phyloP scores from a whole-genome alignment of 805 yeast genomes.

The Saccharomycopsis guyanensis region DNA sequence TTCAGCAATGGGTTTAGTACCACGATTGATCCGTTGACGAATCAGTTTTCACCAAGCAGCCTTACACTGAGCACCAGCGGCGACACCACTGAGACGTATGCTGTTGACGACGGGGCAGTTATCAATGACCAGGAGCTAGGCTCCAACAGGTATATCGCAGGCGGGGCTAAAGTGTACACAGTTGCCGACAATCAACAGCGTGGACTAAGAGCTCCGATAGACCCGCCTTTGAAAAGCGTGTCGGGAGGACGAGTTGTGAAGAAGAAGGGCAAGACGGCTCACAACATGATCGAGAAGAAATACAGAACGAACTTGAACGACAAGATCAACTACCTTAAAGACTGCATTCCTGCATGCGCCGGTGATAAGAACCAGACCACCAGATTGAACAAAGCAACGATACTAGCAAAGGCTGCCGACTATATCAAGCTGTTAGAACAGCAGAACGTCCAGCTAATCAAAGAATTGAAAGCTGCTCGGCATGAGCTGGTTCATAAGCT shows the following conservation, averaged over 20 bases:
- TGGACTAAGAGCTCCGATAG: conserved; percentile 37
- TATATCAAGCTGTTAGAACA: conserved; percentile 66
- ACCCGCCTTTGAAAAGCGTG: conserved; percentile 34
- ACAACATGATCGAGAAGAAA: conserved; percentile 65
- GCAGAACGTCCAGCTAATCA: conserved; percentile 43
- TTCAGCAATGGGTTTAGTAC: not conserved
- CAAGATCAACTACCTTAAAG: conserved; percentile 55
- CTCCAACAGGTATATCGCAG: too few species aligned
- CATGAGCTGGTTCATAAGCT: too few species aligned
- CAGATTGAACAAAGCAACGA: conserved; percentile 71
- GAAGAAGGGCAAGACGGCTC: conserved; percentile 60
- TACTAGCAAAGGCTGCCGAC: conserved; percentile 68
- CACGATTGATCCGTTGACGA: not conserved
- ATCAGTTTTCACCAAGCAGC: not conserved
- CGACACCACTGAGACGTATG: too few species aligned
- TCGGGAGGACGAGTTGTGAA: too few species aligned
- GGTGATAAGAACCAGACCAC: conserved; percentile 45
- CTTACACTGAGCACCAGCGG: not conserved
- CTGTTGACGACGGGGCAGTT: too few species aligned
- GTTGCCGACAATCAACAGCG: not conserved
- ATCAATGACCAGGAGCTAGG: not conserved
- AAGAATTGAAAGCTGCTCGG: conserved; percentile 46
- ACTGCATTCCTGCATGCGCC: conserved; percentile 55
- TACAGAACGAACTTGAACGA: conserved; percentile 66
- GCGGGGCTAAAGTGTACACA: not conserved